Conservation (phyloP, 1,284 basidiomycete species). For the Sanghuangporus sanghuang region DNA sequence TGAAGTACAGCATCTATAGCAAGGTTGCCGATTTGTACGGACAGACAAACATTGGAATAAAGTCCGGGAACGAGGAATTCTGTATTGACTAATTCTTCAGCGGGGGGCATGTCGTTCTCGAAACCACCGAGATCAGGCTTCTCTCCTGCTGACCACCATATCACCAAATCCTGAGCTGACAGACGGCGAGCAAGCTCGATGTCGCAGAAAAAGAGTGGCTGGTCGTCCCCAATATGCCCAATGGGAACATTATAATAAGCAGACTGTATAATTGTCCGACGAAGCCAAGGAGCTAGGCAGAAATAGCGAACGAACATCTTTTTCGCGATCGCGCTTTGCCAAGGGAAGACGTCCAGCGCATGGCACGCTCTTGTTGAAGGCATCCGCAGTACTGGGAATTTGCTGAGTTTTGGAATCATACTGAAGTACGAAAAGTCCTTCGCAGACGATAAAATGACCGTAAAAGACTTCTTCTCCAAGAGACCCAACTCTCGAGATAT, state of each 20-base stretch:
- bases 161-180: constrained; percentile 81
- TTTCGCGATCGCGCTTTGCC: constrained; percentile 66
- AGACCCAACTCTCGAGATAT: constrained; percentile 85
- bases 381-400: constrained; percentile 89
- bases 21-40: constrained; percentile 86
- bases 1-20: constrained; percentile 95
- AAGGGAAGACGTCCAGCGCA: constrained; percentile 71
- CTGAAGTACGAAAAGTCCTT: constrained; percentile 86
- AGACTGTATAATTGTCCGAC: constrained; percentile 77
- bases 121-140: constrained; percentile 93
- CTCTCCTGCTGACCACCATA: constrained; percentile 95
- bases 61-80: constrained; percentile 86
- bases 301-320: constrained; percentile 88
- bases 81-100: constrained; percentile 79
- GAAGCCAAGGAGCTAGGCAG: constrained; percentile 74
- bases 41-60: constrained; percentile 91
- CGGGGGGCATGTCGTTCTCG: constrained; percentile 78
- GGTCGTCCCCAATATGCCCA: constrained; percentile 88
- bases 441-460: constrained; percentile 81
- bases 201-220: constrained; percentile 84
- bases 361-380: constrained; percentile 72
- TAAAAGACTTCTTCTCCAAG: constrained; percentile 64
- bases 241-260: constrained; percentile 92
- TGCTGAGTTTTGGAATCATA: constrained; percentile 65
- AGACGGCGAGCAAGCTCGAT: constrained; percentile 88